Base-by-base conservation (phyloP, 352 stramenopile genomes). In the Phytophthora agathidicida region DNA sequence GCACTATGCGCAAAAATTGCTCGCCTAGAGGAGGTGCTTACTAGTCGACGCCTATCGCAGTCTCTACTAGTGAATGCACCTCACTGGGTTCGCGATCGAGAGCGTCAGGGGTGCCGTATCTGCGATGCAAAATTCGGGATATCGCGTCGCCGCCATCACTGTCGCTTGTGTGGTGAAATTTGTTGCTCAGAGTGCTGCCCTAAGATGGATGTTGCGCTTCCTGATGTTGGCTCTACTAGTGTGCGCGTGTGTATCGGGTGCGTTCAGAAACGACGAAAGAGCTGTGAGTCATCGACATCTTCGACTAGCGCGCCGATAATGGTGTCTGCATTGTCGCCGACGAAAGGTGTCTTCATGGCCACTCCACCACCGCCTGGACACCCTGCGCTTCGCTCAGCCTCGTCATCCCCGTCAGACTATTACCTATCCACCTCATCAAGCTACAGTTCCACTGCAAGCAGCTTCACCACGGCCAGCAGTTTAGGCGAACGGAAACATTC, bases 131-230 rank as follows among this genome's bases (percentile, higher is more conserved):
- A 83, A 41, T 93, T 93, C 54, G 71, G 68, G 0, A 32, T 93
- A n/a, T 87, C 80, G 10, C 80, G 83, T 23, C 77, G 83, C 14
- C 83, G 83, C 24, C 83, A 93, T 63, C 83, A 93, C 47, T 93
- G 83, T 49, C 83, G 83, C 19, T 57, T 93, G 16, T 93, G 83
- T 23, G 83, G 83, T 33, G 83, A 93, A 65, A 58, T 93, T 52
- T 89, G 79, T 46, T 93, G 83, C 51, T 83, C 80, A 2, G 79
- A 88, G 27, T 93, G 83, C 57, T 89, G 73, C 2, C 83, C 83
- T n/a, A 93, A 93, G 48, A 86, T 91, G 69, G 83, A 90, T 49
- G 73, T 93, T 17, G 77, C 74, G 28, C 75, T 93, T 16, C 79
- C 82, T 1, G 77, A 86, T 24, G 69, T 85, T 1, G 75, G 79